Evolutionary conservation across 352 stramenopile genomes (phyloP), one percentile per base, ranked within the genome.

Genomic region (Pythium coloratum): DNA sequence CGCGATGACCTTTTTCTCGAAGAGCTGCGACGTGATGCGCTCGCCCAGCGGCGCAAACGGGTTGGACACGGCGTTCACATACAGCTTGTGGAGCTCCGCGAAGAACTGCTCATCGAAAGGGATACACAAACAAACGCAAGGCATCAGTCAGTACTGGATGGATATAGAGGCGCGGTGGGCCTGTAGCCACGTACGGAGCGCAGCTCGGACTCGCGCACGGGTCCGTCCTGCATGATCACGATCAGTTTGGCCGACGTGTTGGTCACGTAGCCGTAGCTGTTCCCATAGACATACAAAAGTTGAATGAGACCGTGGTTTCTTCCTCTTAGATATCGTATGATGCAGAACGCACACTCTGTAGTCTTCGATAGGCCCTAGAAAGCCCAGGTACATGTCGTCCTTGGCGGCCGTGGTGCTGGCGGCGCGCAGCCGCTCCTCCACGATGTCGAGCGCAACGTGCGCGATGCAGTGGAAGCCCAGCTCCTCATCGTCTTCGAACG

Each of bases 211-310:
- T 94, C 86, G 56, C 87, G 86, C 62, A 87, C 76, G 9, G 86
- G 88, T 20, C 75, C 65, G 72, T 94, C 86, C 58, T 93, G 83
- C 24, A 94, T 66, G 57, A 96, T 86, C 50, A 75, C 84, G 6
- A 96, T 76, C 56, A 94, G 83, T 73, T 96, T 96, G 70, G 91
- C 77, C 12, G 82, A 86, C 58, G 86, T 94, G 75, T 94, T 96
- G 68, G 88, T 94, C 55, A 94, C 82, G 69, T 96, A 96, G 20
- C 78, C 86, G 50, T 93, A 89, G 32, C 80, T 89, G 70, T 18
- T 14, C 32, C 10, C 26, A 44, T 10, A 59, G 33, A 33, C 54
- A 56, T 40, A 16, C 42, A 50, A 14, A 24, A 64, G n/a, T 5
- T 9, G 9, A 38, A 9, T 38, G 7, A 46, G 20, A 24, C 9